Conservation (phyloP, 495 filamentous ascomycete genomes). For the Emericellopsis terricola region DNA sequence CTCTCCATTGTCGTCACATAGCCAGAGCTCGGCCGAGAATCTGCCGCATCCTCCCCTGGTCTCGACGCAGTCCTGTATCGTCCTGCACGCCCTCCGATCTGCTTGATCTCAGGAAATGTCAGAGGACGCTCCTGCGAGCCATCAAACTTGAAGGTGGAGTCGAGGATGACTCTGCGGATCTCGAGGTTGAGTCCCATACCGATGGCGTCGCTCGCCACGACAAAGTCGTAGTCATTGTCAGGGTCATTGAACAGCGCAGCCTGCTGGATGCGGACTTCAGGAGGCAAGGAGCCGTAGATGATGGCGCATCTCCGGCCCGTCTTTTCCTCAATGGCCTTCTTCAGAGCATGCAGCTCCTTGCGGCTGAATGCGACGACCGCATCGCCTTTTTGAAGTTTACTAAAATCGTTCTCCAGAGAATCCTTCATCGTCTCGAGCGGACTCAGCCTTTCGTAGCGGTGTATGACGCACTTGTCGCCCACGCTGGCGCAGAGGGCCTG, state of each 20-base stretch:
- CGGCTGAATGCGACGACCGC: constrained; percentile 77
- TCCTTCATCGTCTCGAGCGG: constrained; percentile 44
- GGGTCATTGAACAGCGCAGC: constrained; percentile 23
- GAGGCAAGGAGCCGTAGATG: constrained; percentile 82
- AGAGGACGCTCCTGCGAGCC: constrained; percentile 32
- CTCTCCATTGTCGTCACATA: constrained; percentile 61
- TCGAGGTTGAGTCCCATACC: constrained; percentile 96
- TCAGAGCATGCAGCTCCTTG: constrained; percentile 62
- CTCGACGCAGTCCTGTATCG: constrained; percentile 60
- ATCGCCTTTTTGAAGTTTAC: constrained; percentile 67
- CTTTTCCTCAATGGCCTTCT: constrained; percentile 51
- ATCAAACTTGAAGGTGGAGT: constrained; percentile 50
- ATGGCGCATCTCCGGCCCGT: constrained; percentile 74
- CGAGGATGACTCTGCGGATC: constrained; percentile 82
- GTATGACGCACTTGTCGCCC: constrained; percentile 68
- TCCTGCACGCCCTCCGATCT: constrained; percentile 88
- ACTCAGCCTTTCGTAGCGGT: constrained; percentile 67
- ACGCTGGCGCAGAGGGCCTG: constrained; percentile 57
- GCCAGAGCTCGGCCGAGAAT: constrained; percentile 18
- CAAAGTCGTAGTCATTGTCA: constrained; percentile 47
- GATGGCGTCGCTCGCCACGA: constrained; percentile 90
- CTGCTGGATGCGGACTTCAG: constrained; percentile 82
- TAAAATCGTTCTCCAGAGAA: constrained; percentile 44
- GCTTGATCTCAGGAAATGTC: constrained; percentile 64
- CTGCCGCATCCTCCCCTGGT: constrained; percentile 2